Base-by-base conservation (phyloP, 228 moss, liverwort and hornwort species). In the Sphagnum fallax region DNA sequence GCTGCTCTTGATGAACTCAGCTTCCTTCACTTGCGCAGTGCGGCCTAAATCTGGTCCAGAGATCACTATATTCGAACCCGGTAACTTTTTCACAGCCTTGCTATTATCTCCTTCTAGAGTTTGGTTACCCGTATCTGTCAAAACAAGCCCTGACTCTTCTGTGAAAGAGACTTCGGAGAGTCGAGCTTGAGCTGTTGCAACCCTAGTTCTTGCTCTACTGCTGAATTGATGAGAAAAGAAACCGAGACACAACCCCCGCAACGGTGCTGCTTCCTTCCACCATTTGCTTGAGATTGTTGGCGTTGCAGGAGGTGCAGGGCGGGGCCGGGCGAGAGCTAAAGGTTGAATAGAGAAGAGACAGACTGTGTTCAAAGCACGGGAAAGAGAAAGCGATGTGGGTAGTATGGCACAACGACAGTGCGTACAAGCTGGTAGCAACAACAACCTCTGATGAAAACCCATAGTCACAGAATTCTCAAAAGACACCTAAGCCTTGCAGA, bases 1-100 rank as follows among this genome's bases (percentile, higher is more conserved):
- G 78, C 97, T 98, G 70, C 97, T 98, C 80, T 98, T 98, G 47
- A 98, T 80, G 63, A 98, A 93, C 58, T 93, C 93, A 11, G 90
- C 91, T 0, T 84, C 81, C 73, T 91, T 98, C 16, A 98, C 75
- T 0, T 90, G 50, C 67, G 92, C 87, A 64, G 84, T 79, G 16
- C 89, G 79, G 3, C 90, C 88, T 60, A 90, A 74, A 62, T 85
- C 90, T 14, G 93, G 70, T 65, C 91, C 93, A 73, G 88, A 90
- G 9, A 86, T 47, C 51, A 93, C 79, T 9, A 98, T 93, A 57
- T 98, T 98, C 52, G 93, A 91, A 8, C 97, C 97, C 0, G 89
- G 72, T 74, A 98, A 79, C 62, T 77, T 78, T 64, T 82, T 91
- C 83, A 85, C 71, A 8, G 80, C 80, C 52, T 73, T 74, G 8